Percentiles rank a stretch among this genome's conserved stretches.
These are phyloP conservation scores for Rossbeevera mucosa DNA, from an alignment of 768 basidiomycete species.

Conservation along the genomic window DNA sequence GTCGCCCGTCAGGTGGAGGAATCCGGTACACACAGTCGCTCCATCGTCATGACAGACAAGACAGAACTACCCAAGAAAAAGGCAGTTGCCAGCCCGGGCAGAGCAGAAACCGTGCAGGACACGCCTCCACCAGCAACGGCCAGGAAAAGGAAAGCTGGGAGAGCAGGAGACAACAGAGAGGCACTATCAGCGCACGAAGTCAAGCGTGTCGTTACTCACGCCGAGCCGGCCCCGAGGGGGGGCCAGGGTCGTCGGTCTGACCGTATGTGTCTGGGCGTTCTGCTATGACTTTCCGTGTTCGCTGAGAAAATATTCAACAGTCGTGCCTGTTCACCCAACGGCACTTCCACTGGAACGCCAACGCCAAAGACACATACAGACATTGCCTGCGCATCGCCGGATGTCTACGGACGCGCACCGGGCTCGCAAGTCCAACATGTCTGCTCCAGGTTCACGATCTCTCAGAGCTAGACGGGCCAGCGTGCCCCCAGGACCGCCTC, in stretches of 20 bases:
- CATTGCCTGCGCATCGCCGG: conserved; percentile 22
- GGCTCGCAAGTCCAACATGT: conserved; percentile 18
- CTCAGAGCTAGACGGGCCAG: conserved; percentile 24
- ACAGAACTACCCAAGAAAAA: conserved; percentile 22
- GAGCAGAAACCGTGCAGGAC: conserved; percentile 15
- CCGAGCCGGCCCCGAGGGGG: conserved; percentile 15
- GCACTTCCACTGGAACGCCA: conserved; percentile 19
- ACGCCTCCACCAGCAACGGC: conserved; percentile 8
- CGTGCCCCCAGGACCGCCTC: conserved; percentile 31
- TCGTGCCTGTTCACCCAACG: conserved; percentile 17
- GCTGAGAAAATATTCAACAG: conserved; percentile 17
- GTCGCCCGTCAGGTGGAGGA: conserved; percentile 10
- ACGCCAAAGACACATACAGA: conserved; percentile 22
- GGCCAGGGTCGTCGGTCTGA: conserved; percentile 27
- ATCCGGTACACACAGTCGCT: conserved; percentile 6
- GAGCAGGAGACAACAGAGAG: conserved; percentile 10
- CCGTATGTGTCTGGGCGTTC: conserved; percentile 17
- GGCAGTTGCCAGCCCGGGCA: conserved; percentile 10
- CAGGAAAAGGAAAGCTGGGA: conserved; percentile 29
- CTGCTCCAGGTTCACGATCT: conserved; percentile 21
- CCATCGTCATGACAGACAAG: conserved; percentile 27
- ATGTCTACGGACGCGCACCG: conserved; percentile 25
- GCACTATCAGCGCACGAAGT: conserved; percentile 10
- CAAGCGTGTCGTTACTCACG: conserved; percentile 8
- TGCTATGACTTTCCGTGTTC: background rate